Evolutionary conservation across 2,329 filamentous ascomycete genomes (phyloP), one percentile per base, ranked within the genome.

Genomic region (Trichoderma hamatum): DNA sequence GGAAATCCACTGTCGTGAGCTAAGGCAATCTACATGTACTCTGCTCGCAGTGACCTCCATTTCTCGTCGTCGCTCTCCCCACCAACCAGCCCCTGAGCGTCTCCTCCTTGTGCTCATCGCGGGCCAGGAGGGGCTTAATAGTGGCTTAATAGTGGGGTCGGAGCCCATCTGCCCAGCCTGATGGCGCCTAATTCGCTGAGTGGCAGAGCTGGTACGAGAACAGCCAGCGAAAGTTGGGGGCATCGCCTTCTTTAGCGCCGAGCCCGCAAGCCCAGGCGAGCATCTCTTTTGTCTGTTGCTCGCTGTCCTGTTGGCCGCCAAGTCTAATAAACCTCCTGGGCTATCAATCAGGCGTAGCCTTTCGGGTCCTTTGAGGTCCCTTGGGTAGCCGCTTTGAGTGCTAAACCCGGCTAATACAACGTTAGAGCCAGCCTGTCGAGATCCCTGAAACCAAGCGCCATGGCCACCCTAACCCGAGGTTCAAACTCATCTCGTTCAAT

Each of bases 401-500:
- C 62, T 32, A 55, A 6, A 65, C 30, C 51, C 34, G 49, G 46
- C 21, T 49, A 49, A 49, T 49, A 24, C 21, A 49, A n/a, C 26
- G 39, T 28, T 34, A 26, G 51, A 49, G 46, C 46, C 46, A 11
- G 46, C 46, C 46, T 49, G 49, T 36, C n/a, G 54, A 26, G 61
- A 64, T 64, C 65, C 55, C 65, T 61, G 65, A 68, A 68, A 68
- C 61, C 54, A 52, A n/a, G 46, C 65, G 65, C 65, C 65, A 7
- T 60, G 46, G n/a, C 56, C 56, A 39, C 65, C 55, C 21, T 28
- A 26, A 30, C 55, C 43, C 34, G 58, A 56, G 36, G 51, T 58
- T 24, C 56, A 59, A 59, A n/a, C 30, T 21, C 30, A 58, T 58
- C 32, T 30, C 55, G 19, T 24, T 43, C 34, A 34, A 24, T 58